A percentile compares a stretch with the other conserved stretches of the same genome.
Evolutionary conservation across 257 asterid genomes (phyloP).

Genomic region (Ballota nigra): DNA sequence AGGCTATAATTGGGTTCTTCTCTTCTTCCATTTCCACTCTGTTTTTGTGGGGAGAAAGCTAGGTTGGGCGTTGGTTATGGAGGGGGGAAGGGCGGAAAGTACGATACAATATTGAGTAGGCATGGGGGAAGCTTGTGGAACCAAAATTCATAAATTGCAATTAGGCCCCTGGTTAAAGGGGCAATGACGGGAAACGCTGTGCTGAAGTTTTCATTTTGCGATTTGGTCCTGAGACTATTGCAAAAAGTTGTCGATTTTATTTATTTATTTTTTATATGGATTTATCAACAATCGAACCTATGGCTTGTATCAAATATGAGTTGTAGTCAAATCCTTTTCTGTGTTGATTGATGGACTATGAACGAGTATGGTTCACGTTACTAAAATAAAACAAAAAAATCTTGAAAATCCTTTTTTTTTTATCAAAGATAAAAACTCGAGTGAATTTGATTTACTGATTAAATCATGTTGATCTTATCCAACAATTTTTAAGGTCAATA

Average conservation of each 20-base stretch:
- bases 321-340: not conserved
- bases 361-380: not conserved
- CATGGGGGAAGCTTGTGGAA: slow-evolving; percentile 26
- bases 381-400: not conserved
- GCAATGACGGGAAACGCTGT: not conserved
- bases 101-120: slow-evolving; percentile 9
- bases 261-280: not conserved
- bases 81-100: slow-evolving; percentile 25
- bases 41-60: not conserved
- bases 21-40: slow-evolving; percentile 28
- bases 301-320: not conserved
- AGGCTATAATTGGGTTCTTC: slow-evolving; percentile 48
- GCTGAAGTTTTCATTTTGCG: not conserved
- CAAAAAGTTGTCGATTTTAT: not conserved
- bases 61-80: slow-evolving; percentile 10
- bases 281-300: not conserved
- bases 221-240: not conserved
- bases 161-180: not conserved
- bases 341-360: not conserved
- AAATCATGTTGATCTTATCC: no score
- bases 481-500: no score
- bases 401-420: not conserved
- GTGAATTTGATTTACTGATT: no score
- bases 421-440: no score
- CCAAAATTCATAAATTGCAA: not conserved